These are phyloP conservation scores for Penicillium chermesinum DNA, from an alignment of 495 filamentous ascomycete species.

Conservation along the genomic window DNA sequence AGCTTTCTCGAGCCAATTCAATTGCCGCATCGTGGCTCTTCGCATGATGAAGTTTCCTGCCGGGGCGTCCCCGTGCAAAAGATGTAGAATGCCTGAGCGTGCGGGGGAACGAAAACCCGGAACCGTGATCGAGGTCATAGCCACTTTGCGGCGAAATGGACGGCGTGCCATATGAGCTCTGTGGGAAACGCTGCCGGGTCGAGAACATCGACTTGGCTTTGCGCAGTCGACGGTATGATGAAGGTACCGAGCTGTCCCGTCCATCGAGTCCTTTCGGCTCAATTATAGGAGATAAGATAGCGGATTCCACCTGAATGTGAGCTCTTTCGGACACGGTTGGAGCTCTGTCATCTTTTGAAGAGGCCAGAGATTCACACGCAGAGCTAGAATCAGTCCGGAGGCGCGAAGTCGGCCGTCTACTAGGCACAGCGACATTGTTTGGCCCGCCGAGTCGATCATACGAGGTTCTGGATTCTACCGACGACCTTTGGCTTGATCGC, in stretches of 20 bases:
- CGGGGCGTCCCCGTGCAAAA: slow-evolving; percentile 47
- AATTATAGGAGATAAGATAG: slow-evolving; percentile 29
- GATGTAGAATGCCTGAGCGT: slow-evolving; percentile 55
- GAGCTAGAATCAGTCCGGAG: not conserved
- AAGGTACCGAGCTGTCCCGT: slow-evolving; percentile 59
- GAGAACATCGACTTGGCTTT: slow-evolving; percentile 70
- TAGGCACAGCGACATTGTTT: slow-evolving; percentile 37
- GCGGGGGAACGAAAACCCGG: slow-evolving; percentile 20
- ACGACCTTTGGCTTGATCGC: slow-evolving; percentile 46
- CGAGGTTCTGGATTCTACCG: slow-evolving; percentile 24
- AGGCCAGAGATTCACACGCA: too few species aligned
- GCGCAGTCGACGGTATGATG: slow-evolving; percentile 68
- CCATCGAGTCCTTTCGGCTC: slow-evolving; percentile 49
- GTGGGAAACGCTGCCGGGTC: slow-evolving; percentile 41
- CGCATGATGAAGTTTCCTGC: slow-evolving; percentile 24
- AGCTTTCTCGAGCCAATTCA: slow-evolving; percentile 44
- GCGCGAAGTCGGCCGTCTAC: slow-evolving; percentile 18
- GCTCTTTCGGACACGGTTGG: slow-evolving; percentile 5
- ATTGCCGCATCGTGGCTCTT: slow-evolving; percentile 44
- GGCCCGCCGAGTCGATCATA: slow-evolving; percentile 32
- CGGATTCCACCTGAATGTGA: slow-evolving; percentile 12
- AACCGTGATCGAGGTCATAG: slow-evolving; percentile 16
- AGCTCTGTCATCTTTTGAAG: slow-evolving; percentile 4
- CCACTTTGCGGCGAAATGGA: slow-evolving; percentile 9
- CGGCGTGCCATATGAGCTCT: slow-evolving; percentile 17